A percentile compares a stretch with the other conserved stretches of the same genome.
These are phyloP conservation scores for Glycine tomentella DNA, from an alignment of 306 rosid species.

Conservation along the genomic window DNA sequence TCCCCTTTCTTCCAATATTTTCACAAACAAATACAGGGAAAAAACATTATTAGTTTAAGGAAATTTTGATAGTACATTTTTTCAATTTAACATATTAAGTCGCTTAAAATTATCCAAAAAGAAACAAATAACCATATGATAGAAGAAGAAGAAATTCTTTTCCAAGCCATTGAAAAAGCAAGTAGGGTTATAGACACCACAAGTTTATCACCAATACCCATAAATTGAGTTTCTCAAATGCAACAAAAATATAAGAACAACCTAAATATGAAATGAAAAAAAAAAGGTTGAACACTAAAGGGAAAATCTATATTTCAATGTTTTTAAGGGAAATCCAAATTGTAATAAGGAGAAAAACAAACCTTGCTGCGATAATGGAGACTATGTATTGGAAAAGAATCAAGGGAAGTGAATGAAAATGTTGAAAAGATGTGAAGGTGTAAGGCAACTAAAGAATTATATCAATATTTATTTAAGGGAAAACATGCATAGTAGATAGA, in stretches of 20 bases:
- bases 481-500: slow-evolving; percentile 7
- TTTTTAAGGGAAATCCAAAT: not conserved
- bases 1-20: slow-evolving; percentile 3
- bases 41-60: not conserved
- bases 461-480: slow-evolving; percentile 17
- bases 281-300: slow-evolving; percentile 34
- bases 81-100: not conserved
- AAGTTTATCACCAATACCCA: not conserved
- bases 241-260: slow-evolving; percentile 9
- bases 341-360: not conserved
- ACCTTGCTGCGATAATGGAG: slow-evolving; percentile 37
- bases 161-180: not conserved
- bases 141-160: not conserved
- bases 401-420: not conserved
- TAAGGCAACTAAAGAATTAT: slow-evolving; percentile 25
- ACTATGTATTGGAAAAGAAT: not conserved
- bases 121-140: slow-evolving; percentile 20
- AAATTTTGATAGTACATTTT: not conserved
- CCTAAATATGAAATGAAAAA: not conserved
- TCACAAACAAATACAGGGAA: not conserved
- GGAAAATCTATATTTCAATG: not conserved
- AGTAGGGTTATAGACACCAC: not conserved
- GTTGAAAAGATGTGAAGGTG: slow-evolving; percentile 37
- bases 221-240: not conserved
- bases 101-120: slow-evolving; percentile 43